phyloP scores from a whole-genome alignment of 108 stramenopile genomes.

The Mediolabrus comicus region DNA sequence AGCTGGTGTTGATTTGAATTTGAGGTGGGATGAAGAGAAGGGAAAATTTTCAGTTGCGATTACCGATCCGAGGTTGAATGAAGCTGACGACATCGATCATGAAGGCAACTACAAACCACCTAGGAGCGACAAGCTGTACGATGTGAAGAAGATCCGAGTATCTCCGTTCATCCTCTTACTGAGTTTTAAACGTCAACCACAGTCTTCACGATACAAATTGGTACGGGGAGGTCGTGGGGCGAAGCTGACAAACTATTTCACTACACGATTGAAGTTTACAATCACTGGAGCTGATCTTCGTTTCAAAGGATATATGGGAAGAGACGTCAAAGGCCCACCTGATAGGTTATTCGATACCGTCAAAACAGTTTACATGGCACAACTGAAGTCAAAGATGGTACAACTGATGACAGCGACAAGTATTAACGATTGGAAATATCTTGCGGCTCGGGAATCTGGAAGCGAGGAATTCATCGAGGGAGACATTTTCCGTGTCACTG shows the following conservation, averaged over 20 bases:
- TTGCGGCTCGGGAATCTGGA: constrained; percentile 76
- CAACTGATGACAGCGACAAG: constrained; percentile 76
- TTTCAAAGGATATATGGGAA: constrained; percentile 72
- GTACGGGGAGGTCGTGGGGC: constrained; percentile 57
- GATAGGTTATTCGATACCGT: constrained; percentile 76
- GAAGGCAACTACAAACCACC: constrained; percentile 65
- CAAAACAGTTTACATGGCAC: constrained; percentile 67
- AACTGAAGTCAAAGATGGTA: constrained; percentile 81
- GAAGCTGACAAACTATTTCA: constrained; percentile 80
- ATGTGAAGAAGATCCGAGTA: constrained; percentile 64
- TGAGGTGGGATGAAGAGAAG: constrained; percentile 68
- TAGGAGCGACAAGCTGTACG: constrained; percentile 64
- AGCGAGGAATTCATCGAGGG: constrained; percentile 86
- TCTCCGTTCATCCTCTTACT: constrained; percentile 75
- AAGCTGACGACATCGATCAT: constrained; percentile 39
- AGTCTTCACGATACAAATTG: constrained; percentile 58
- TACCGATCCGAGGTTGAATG: constrained; percentile 43
- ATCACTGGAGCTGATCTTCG: constrained; percentile 73
- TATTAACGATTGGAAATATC: constrained; percentile 83
- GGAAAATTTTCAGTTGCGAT: constrained; percentile 65
- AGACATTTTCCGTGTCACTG: constrained; percentile 79
- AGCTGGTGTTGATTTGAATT: constrained; percentile 59
- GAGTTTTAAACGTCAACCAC: constrained; percentile 79
- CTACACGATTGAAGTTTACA: constrained; percentile 73
- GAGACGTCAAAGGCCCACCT: constrained; percentile 75